Base-by-base conservation (phyloP, 768 basidiomycete species). In the Termitomyces sp. region DNA sequence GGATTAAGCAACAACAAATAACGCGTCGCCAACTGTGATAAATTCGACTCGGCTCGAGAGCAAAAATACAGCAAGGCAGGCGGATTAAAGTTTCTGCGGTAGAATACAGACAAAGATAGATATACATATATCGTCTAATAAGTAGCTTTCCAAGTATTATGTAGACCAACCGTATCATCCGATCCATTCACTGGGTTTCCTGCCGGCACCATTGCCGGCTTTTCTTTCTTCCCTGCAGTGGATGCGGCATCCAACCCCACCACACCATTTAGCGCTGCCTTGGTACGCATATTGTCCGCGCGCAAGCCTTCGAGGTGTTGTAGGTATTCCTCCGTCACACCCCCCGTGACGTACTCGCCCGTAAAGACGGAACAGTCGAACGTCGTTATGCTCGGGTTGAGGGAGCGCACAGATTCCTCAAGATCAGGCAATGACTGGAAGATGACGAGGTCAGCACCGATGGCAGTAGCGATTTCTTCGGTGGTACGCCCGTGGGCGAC, bases 361-460 rank as follows among this genome's bases (percentile, higher is more conserved):
- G 92, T 93, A 73, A 98, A 99, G 23, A 99, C 96, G 14, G 96
- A 98, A 73, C 96, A 98, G 67, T 99, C 97, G 67, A 98, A 97
- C 8, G 77, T 71, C 51, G 75, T 69, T 67, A 99, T 89, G 16
- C 72, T 68, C 0, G 87, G 82, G 69, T 97, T 98, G 72, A 93
- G 82, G 65, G 90, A 86, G 50, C 87, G 80, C 59, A 98, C 95
- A 19, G 93, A 92, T 21, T 84, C 71, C 57, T 95, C 78, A 59
- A 99, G 84, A 71, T 98, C 95, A 0, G 84, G 79, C 0, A 99
- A 82, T 14, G 90, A 92, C 72, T 99, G 97, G 79, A 90, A 99
- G 68, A 99, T 90, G 70, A 95, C 90, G 38, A 96, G 82, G 73
- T 99, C 97, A 10, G 95, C 97, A 43, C 95, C 95, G 59, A 98